Evolutionary conservation across 768 basidiomycete genomes (phyloP), one percentile per base, ranked within the genome.

Genomic region (Auricularia sp.): DNA sequence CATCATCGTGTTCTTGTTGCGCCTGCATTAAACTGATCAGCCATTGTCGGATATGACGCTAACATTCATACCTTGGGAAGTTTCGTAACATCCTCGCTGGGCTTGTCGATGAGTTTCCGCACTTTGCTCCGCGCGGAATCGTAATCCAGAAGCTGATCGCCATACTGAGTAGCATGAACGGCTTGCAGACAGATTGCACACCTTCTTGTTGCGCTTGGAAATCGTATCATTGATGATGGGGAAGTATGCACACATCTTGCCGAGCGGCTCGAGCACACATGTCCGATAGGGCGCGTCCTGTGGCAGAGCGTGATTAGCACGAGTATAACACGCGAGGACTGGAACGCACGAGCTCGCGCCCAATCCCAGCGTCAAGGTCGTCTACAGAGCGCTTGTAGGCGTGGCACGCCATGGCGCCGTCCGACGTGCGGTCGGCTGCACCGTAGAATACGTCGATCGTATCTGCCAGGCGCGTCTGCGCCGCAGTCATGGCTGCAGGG

Each of bases 191-290:
- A 47, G 10, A 65, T 2, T 21, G 51, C 72, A 4, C 51, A 92
- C 95, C 85, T 98, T 99, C 81, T 99, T 96, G 77, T 96, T 91
- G 63, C 97, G 85, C 77, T 99, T 99, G 63, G 84, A 66, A 67
- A 99, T 93, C 65, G 95, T 92, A 65, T 95, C 92, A 73, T 97
- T 97, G 74, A 98, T 86, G 37, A 92, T 78, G 3, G 94, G 92
- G 77, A 93, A 96, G 75, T 97, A 97, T 0, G 91, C 89, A 73
- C 92, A 93, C 87, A 99, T 92, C 79, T 95, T 97, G 2, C 95
- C 94, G 3, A 98, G 79, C 2, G 97, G 97, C 72, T 98, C 97
- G 64, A 95, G 87, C 62, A 98, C 88, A 29, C 96, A 93, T 34
- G 94, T 93, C 36, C 97, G 86, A 77, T 90, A 99, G 3, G 97